Evolutionary conservation across 2,329 filamentous ascomycete species (phyloP).

Genomic region (Colletotrichum cereale): DNA sequence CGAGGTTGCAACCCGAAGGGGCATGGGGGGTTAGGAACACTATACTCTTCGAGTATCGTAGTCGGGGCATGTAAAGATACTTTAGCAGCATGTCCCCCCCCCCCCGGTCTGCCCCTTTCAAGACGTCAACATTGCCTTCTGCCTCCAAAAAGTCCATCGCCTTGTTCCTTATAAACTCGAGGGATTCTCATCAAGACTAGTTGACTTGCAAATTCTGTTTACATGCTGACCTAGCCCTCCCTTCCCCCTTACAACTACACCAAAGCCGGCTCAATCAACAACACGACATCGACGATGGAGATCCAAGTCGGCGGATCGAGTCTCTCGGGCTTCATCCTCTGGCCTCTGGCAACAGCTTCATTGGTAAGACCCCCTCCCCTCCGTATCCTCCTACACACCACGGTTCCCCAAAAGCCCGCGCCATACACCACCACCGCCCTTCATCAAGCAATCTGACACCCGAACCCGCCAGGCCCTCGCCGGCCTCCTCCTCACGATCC

Average conservation of each 20-base stretch:
- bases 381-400: not conserved
- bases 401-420: not conserved
- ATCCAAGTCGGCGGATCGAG: conserved; percentile 6
- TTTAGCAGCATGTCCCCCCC: too few relatives aligned
- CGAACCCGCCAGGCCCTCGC: conserved; percentile 8
- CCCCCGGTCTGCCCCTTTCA: not conserved
- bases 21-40: not conserved
- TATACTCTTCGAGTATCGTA: not conserved
- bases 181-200: too few relatives aligned
- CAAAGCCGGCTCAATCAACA: not conserved
- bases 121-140: too few relatives aligned
- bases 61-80: conserved; percentile 1
- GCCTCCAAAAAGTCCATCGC: not conserved
- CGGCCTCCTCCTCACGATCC: conserved; percentile 16
- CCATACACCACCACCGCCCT: too few relatives aligned
- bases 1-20: conserved; percentile 5
- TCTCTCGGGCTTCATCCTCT: conserved; percentile 22
- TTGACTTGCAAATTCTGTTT: not conserved
- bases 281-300: not conserved
- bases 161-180: too few relatives aligned
- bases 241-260: not conserved
- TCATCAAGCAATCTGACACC: not conserved
- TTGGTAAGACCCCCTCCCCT: conserved; percentile 5
- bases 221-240: too few relatives aligned
- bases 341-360: conserved; percentile 7